A percentile compares a stretch with the other conserved stretches of the same genome.
Conservation (phyloP, 1,284 basidiomycete genomes). For the Amylostereum areolatum region DNA sequence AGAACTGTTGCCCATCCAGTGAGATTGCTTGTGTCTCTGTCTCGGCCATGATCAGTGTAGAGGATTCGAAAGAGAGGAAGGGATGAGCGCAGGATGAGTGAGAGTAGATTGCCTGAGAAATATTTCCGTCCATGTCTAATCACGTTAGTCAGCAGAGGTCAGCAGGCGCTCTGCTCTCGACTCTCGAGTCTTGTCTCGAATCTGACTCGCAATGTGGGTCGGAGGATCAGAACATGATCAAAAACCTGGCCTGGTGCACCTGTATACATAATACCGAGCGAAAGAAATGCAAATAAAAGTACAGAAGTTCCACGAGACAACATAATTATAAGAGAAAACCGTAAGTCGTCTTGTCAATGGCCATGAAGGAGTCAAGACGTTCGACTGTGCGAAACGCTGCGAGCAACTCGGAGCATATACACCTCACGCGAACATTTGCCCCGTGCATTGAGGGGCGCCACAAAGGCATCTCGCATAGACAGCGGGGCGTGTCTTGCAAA, state of each 20-base stretch:
- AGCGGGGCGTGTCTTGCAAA: constrained; percentile 19
- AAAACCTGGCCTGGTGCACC: too few relatives aligned
- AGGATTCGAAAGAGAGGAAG: not conserved
- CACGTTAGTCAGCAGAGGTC: not conserved
- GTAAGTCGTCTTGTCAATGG: too few relatives aligned
- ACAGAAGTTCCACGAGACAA: too few relatives aligned
- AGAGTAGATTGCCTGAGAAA: not conserved
- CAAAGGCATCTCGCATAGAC: constrained; percentile 50
- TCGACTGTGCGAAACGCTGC: too few relatives aligned
- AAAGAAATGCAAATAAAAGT: too few relatives aligned
- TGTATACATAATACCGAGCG: too few relatives aligned
- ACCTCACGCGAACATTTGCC: constrained; percentile 23
- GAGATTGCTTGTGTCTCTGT: constrained; percentile 3
- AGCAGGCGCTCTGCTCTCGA: too few relatives aligned
- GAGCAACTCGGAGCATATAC: not conserved
- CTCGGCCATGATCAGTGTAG: constrained; percentile 11
- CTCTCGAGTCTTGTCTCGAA: too few relatives aligned
- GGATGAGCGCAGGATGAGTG: not conserved
- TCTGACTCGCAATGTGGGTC: too few relatives aligned
- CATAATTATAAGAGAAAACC: too few relatives aligned
- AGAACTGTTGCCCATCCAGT: constrained; percentile 31
- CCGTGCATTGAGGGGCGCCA: constrained; percentile 32
- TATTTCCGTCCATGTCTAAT: not conserved
- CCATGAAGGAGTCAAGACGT: too few relatives aligned
- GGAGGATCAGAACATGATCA: too few relatives aligned